Evolutionary conservation across 1,284 basidiomycete species (phyloP), one percentile per base, ranked within the genome.

Genomic region (Leccinum fallax): DNA sequence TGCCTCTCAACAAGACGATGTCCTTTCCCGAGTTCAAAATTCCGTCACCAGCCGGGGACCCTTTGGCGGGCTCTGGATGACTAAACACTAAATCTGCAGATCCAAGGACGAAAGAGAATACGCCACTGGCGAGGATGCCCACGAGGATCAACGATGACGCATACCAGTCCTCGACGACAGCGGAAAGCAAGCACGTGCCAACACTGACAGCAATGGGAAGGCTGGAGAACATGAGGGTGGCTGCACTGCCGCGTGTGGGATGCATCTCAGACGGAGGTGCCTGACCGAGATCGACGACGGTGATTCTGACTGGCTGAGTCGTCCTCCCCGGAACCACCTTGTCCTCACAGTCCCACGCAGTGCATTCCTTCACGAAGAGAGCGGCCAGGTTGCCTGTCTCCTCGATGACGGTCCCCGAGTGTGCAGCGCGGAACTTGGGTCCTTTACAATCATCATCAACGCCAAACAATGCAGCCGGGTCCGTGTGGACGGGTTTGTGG

Each of bases 71-170:
- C 4, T 58, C 52, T 0, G 72, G 71, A 11, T 62, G 67, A 5
- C 24, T 59, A 57, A 74, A 68, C 5, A 65, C 57, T 32, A 73
- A 54, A 30, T 61, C 61, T 28, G 66, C 74, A 0, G 67, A 72
- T 5, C 74, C 74, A 34, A 76, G 65, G 34, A 66, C 65, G 36
- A 67, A 49, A 56, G 67, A 66, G 5, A 67, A 68, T n/a, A 75
- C 3, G 3, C 74, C 74, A 24, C 65, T 74, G 36, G 73, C 65
- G 15, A 74, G 1, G 13, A 76, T 71, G 1, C 74, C 75, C 2
- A 69, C 38, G 5, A 75, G 59, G 53, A 76, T 74, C 67, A 74
- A 64, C 9, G 58, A 57, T 15, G 65, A 70, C 26, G 70, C 67
- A 49, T 63, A 71, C 67, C 65, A 74, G 34, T 74, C 72, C 19